Evolutionary conservation across 2,329 filamentous ascomycete species (phyloP), one percentile per base, ranked within the genome.

Genomic region (Trichoderma semiorbis): DNA sequence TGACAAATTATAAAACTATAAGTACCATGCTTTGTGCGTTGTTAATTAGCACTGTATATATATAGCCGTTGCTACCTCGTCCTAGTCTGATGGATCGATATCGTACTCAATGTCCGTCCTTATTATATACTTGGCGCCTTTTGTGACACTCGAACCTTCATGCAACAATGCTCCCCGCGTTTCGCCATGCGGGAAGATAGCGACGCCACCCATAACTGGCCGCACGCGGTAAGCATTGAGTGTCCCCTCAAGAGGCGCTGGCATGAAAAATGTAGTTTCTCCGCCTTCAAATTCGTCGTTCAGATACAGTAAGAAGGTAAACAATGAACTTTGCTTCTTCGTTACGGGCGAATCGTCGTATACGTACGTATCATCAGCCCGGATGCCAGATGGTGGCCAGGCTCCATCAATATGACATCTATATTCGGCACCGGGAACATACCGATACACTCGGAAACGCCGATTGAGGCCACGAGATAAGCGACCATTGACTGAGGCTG

Each of bases 231-330:
- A 92, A 0, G 91, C 91, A 75, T 93, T 92, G 74, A 93, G 85
- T 0, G 85, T 85, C 0, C 91, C 91, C 73, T 93, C 91, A 21
- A 85, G 83, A 0, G 86, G 83, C 5, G 87, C 89, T 0, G 91
- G 91, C 5, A 92, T 79, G 78, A 93, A 93, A 76, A 91, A 93
- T 0, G 90, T 92, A 0, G 91, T 93, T 78, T 93, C 90, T 28
- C 91, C 91, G 11, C 89, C 90, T 74, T 91, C 88, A 68, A 93
- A 93, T 71, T 93, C 90, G 73, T 92, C 90, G 64, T 92, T 92
- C 2, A 92, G 83, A 74, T 92, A 92, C 2, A 92, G 85, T 18
- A 92, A 79, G 76, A 92, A 92, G 0, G 90, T 92, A 74, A 91
- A 92, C 3, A 92, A 81, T 0, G 89, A 91, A 30, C 89, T 91